These are phyloP conservation scores for Effrenium voratum DNA, from an alignment of 73 alveolate species.

Conservation along the genomic window DNA sequence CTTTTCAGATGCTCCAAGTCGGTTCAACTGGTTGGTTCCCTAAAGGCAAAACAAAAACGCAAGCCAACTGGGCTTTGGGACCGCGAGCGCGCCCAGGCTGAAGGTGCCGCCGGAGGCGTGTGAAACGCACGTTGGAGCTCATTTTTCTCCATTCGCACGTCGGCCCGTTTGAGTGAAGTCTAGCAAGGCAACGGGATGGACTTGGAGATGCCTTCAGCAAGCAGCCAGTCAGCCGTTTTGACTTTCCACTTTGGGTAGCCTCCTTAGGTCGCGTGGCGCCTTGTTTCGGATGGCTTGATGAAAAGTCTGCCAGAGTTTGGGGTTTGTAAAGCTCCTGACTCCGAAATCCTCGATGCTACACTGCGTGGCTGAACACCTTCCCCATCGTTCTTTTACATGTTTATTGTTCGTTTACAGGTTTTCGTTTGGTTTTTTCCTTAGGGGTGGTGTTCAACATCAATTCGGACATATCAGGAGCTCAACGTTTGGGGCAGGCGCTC, in stretches of 20 bases:
- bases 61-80: background rate
- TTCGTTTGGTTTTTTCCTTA: too few species aligned
- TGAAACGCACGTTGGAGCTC: background rate
- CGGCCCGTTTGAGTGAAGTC: background rate
- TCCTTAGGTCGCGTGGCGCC: background rate
- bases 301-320: too few species aligned
- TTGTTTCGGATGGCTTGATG: background rate
- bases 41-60: background rate
- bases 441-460: background rate
- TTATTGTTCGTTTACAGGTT: too few species aligned
- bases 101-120: conserved; percentile 84
- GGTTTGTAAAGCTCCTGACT: too few species aligned
- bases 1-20: background rate
- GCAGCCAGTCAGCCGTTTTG: background rate
- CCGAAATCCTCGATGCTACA: too few species aligned
- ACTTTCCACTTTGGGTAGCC: background rate
- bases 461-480: background rate
- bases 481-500: conserved; percentile 1
- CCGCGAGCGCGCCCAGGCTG: background rate
- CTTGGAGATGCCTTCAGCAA: background rate
- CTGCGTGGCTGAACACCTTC: too few species aligned
- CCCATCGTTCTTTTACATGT: too few species aligned
- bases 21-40: background rate
- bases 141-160: background rate
- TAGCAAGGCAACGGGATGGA: background rate